phyloP scores from a whole-genome alignment of 257 asterid species.

The Coffea eugenioides region DNA sequence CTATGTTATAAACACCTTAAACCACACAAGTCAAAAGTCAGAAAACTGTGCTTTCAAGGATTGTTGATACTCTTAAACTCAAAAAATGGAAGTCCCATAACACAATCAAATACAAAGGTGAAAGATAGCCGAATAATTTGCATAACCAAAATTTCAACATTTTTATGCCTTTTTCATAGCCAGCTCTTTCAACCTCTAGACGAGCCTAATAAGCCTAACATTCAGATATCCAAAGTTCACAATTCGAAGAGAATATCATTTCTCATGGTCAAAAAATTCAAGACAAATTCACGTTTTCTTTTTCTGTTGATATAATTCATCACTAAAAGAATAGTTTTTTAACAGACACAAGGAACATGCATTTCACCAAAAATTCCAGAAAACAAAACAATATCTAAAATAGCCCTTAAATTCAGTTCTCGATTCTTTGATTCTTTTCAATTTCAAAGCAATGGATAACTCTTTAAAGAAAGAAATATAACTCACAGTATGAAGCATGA shows the following conservation, averaged over 20 bases:
- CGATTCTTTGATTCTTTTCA: neutral
- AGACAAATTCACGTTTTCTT: too few species aligned
- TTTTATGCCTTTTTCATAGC: too few species aligned
- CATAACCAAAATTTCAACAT: neutral
- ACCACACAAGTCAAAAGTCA: too few species aligned
- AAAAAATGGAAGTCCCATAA: neutral
- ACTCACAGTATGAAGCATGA: slow-evolving; percentile 82
- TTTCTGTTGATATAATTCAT: neutral
- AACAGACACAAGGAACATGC: neutral
- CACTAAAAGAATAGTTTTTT: neutral
- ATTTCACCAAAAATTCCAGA: neutral
- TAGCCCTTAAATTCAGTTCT: neutral
- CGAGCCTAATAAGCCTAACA: too few species aligned
- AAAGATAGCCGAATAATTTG: neutral
- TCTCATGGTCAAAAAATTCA: too few species aligned
- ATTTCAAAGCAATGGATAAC: neutral
- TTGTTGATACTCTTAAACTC: neutral
- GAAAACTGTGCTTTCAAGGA: neutral
- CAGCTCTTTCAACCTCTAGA: too few species aligned
- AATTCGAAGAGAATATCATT: too few species aligned
- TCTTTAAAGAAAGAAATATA: slow-evolving; percentile 4
- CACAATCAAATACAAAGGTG: neutral
- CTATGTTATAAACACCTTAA: too few species aligned
- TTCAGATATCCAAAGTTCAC: too few species aligned
- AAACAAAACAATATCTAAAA: neutral